Evolutionary conservation across 202 grass and related monocot genomes (phyloP).

Genomic region (Bolboschoenoplectus hybrid): DNA sequence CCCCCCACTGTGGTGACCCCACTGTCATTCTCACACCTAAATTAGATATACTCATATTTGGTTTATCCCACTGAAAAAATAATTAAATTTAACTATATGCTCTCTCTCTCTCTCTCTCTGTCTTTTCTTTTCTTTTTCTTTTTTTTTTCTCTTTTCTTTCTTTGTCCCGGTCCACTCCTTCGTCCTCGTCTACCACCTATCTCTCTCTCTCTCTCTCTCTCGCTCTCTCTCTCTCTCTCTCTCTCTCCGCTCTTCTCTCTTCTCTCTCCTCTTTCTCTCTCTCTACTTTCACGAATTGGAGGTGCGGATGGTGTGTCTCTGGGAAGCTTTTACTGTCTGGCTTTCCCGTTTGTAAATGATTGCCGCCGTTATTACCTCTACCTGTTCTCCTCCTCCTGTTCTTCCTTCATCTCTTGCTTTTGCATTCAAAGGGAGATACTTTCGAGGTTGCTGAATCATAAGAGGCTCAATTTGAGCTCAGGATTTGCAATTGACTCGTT

Average conservation of each 20-base stretch:
- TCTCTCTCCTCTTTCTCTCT: constrained; percentile 19
- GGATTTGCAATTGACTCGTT: constrained; percentile 23
- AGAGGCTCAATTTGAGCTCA: constrained; percentile 31
- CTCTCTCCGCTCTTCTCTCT: neutral
- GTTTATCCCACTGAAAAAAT: constrained; percentile 10
- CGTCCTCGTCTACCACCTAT: constrained; percentile 25
- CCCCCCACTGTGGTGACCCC: constrained; percentile 13
- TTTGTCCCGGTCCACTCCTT: constrained; percentile 39
- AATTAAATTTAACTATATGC: neutral
- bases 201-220: neutral
- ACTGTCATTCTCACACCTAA: constrained; percentile 24
- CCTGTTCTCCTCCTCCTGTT: neutral
- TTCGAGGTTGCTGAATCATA: neutral
- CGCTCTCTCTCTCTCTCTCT: constrained; percentile 26
- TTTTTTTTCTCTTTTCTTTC: constrained; percentile 37
- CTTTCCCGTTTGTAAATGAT: neutral
- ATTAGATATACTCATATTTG: neutral
- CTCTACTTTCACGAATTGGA: constrained; percentile 36
- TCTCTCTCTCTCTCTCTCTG: neutral
- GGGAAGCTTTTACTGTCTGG: constrained; percentile 11
- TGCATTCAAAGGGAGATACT: neutral
- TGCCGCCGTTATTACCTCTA: constrained; percentile 3
- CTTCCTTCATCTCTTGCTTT: neutral
- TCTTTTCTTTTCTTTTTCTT: neutral
- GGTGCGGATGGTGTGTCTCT: constrained; percentile 16